Evolutionary conservation across 768 basidiomycete species (phyloP).

Genomic region (Tephrocybe sp.): DNA sequence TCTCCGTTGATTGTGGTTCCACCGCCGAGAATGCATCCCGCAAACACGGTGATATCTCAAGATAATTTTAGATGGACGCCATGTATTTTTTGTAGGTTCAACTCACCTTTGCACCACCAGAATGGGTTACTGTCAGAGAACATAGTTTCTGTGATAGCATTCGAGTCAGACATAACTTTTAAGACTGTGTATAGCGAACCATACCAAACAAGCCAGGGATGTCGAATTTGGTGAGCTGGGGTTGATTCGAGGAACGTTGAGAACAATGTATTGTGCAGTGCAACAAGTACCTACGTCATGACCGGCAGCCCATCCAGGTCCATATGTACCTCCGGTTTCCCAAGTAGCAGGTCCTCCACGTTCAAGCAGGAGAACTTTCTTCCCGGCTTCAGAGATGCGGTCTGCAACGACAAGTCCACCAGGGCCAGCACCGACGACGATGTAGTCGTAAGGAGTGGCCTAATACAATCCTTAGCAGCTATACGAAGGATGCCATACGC

Average conservation of each 20-base stretch:
- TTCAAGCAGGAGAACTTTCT: slow-evolving; percentile 61
- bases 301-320: slow-evolving; percentile 46
- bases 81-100: no score
- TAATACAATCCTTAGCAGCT: slow-evolving; percentile 11
- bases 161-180: not conserved
- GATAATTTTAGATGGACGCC: no score
- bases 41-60: slow-evolving; percentile 56
- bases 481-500: not conserved
- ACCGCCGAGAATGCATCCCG: slow-evolving; percentile 62
- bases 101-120: slow-evolving; percentile 63
- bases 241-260: not conserved
- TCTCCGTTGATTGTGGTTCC: slow-evolving; percentile 64
- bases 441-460: slow-evolving; percentile 50
- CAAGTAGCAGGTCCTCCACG: slow-evolving; percentile 62
- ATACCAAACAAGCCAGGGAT: slow-evolving; percentile 55
- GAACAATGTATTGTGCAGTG: not conserved
- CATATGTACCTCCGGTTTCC: slow-evolving; percentile 58
- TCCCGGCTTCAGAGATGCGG: slow-evolving; percentile 56
- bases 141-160: slow-evolving; percentile 44
- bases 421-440: slow-evolving; percentile 56
- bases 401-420: slow-evolving; percentile 60
- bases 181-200: not conserved
- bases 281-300: slow-evolving; percentile 34
- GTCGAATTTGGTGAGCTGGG: slow-evolving; percentile 62
- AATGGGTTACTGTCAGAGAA: slow-evolving; percentile 54